These are phyloP conservation scores for Dalbergia cochinchinensis DNA, from an alignment of 306 rosid genomes.

Conservation along the genomic window DNA sequence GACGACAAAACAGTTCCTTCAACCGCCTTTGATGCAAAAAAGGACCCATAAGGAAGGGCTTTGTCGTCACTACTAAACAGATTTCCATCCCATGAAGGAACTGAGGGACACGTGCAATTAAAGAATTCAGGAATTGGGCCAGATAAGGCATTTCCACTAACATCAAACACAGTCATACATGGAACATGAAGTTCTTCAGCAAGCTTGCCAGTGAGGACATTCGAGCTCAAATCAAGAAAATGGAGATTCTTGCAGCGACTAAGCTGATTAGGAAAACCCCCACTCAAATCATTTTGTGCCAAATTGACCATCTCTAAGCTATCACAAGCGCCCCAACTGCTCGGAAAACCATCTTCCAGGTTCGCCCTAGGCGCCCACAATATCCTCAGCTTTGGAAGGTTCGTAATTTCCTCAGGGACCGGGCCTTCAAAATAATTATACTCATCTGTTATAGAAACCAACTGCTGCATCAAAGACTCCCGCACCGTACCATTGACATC, in stretches of 20 bases:
- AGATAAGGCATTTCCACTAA: conserved; percentile 69
- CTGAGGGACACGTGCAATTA: conserved; percentile 47
- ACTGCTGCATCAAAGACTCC: conserved; percentile 48
- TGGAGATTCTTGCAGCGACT: conserved; percentile 70
- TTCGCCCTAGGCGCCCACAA: conserved; percentile 92
- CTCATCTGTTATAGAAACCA: conserved; percentile 57
- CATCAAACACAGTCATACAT: conserved; percentile 81
- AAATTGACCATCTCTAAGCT: conserved; percentile 81
- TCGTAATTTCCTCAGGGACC: conserved; percentile 63
- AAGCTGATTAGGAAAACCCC: conserved; percentile 67
- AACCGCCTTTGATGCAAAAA: conserved; percentile 57
- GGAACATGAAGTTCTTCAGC: conserved; percentile 65
- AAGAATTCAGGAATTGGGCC: conserved; percentile 72
- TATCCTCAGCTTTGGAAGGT: conserved; percentile 76
- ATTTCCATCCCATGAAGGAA: conserved; percentile 47
- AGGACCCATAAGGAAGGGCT: conserved; percentile 56
- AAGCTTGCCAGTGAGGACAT: conserved; percentile 74
- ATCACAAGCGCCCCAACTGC: conserved; percentile 73
- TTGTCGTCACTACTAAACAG: conserved; percentile 34
- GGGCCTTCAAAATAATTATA: conserved; percentile 81
- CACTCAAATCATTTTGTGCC: conserved; percentile 71
- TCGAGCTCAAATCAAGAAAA: conserved; percentile 74
- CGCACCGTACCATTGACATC: conserved; percentile 36
- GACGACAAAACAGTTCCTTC: conserved; percentile 45
- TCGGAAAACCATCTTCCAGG: conserved; percentile 67